phyloP scores from a whole-genome alignment of 2,329 filamentous ascomycete genomes.

The Hypomyces rosellus region DNA sequence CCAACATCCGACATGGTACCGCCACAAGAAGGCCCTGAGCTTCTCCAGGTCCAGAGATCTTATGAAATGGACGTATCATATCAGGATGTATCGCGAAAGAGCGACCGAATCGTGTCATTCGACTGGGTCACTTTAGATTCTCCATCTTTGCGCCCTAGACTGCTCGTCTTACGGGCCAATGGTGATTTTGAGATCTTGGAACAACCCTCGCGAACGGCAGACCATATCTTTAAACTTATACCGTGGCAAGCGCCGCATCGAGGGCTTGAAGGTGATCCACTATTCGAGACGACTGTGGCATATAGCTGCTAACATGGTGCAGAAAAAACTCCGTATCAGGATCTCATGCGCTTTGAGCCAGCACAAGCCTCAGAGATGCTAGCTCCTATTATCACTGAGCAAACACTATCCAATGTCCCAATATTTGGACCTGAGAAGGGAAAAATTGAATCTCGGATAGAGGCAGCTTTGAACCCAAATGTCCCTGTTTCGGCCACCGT shows the following conservation, averaged over 20 bases:
- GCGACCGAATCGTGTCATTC: slow-evolving; percentile 59
- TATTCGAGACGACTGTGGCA: background rate
- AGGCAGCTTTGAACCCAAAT: slow-evolving; percentile 32
- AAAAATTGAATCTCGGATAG: slow-evolving; percentile 36
- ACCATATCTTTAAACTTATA: slow-evolving; percentile 54
- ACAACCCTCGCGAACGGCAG: slow-evolving; percentile 51
- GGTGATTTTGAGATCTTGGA: slow-evolving; percentile 57
- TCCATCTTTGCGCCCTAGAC: slow-evolving; percentile 48
- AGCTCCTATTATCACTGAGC: slow-evolving; percentile 48
- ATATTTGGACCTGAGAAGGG: slow-evolving; percentile 50
- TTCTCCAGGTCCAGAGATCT: slow-evolving; percentile 53
- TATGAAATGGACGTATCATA: slow-evolving; percentile 57
- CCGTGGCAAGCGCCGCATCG: slow-evolving; percentile 56
- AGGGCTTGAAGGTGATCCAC: slow-evolving; percentile 44
- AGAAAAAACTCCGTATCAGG: slow-evolving; percentile 48
- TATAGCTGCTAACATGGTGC: background rate
- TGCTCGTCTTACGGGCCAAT: slow-evolving; percentile 54
- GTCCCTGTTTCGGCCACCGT: slow-evolving; percentile 28
- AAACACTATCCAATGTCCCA: slow-evolving; percentile 46
- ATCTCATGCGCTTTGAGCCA: slow-evolving; percentile 54
- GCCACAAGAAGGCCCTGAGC: slow-evolving; percentile 46
- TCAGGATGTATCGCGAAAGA: slow-evolving; percentile 43
- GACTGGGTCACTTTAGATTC: slow-evolving; percentile 59
- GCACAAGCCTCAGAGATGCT: slow-evolving; percentile 46
- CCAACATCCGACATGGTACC: slow-evolving; percentile 30